Conservation (phyloP, 2,329 filamentous ascomycete species). For the Chlorencoelia australis region DNA sequence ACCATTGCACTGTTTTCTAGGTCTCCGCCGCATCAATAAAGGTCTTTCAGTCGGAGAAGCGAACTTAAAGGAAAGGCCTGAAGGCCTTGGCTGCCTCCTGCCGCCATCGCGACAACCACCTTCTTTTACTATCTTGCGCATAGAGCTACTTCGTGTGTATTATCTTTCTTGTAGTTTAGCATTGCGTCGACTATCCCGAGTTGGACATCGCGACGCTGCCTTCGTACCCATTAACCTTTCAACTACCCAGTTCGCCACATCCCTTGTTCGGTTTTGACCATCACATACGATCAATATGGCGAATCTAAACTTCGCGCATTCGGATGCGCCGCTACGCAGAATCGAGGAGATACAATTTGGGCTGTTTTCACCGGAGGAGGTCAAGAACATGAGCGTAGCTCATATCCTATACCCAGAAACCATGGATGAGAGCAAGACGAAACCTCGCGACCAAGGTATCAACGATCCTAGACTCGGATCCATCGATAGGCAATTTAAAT, state of each 20-base stretch:
- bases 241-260: conserved; percentile 9
- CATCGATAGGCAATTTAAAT: conserved; percentile 91
- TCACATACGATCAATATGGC: conserved; percentile 55
- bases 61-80: too few species aligned
- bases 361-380: conserved; percentile 93
- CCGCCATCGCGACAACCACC: conserved; percentile 22
- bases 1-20: conserved; percentile 19
- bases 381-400: conserved; percentile 96
- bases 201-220: conserved; percentile 19
- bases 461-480: conserved; percentile 95
- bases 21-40: conserved; percentile 15
- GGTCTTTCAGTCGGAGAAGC: conserved; percentile 15
- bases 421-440: conserved; percentile 91
- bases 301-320: conserved; percentile 83
- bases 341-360: conserved; percentile 99
- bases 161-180: conserved; percentile 4
- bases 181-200: conserved; percentile 6
- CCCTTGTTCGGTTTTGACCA: conserved; percentile 2
- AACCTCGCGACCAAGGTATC: conserved; percentile 81
- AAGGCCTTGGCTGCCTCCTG: conserved; percentile 24
- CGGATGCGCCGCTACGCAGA: conserved; percentile 90
- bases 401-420: conserved; percentile 98
- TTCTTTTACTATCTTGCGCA: conserved; percentile 18
- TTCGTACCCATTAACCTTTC: conserved; percentile 11
- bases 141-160: conserved; percentile 12